Evolutionary conservation across 345 rosid genomes (phyloP).

Genomic region (Ceriops tagal): DNA sequence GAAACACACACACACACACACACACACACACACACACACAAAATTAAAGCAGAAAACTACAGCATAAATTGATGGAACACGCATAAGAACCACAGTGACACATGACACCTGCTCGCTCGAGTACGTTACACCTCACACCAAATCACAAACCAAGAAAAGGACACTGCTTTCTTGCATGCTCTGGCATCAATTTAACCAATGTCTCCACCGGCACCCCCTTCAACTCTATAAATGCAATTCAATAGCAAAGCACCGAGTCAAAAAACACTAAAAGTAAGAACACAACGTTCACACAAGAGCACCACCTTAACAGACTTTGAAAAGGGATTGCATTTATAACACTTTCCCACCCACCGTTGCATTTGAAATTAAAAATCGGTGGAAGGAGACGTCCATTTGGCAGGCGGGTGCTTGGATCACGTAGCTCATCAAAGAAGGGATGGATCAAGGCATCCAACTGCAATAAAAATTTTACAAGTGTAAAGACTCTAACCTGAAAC

Average conservation of each 20-base stretch:
- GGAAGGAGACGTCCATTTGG: slow-evolving; percentile 92
- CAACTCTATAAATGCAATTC: slow-evolving; percentile 15
- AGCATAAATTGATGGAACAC: no score
- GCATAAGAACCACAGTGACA: no score
- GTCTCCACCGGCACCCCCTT: slow-evolving; percentile 27
- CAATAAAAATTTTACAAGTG: slow-evolving; percentile 5
- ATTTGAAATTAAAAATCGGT: slow-evolving; percentile 78
- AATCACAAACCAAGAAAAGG: slow-evolving; percentile 26
- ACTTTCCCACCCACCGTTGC: slow-evolving; percentile 56
- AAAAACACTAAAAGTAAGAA: not conserved
- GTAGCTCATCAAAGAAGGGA: slow-evolving; percentile 94
- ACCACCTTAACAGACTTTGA: not conserved
- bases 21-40: no score
- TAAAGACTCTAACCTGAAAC: not conserved
- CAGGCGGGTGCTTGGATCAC: slow-evolving; percentile 65
- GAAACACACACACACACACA: no score
- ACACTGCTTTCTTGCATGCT: slow-evolving; percentile 34
- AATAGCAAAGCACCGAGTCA: not conserved
- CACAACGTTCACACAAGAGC: not conserved
- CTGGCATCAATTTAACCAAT: slow-evolving; percentile 28
- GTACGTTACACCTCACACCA: slow-evolving; percentile 22
- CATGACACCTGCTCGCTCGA: no score
- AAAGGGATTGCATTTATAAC: not conserved
- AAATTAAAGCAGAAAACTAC: no score
- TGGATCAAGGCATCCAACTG: slow-evolving; percentile 85